These are phyloP conservation scores for Colletotrichum echinochloae DNA, from an alignment of 2,329 filamentous ascomycete genomes.

Conservation along the genomic window DNA sequence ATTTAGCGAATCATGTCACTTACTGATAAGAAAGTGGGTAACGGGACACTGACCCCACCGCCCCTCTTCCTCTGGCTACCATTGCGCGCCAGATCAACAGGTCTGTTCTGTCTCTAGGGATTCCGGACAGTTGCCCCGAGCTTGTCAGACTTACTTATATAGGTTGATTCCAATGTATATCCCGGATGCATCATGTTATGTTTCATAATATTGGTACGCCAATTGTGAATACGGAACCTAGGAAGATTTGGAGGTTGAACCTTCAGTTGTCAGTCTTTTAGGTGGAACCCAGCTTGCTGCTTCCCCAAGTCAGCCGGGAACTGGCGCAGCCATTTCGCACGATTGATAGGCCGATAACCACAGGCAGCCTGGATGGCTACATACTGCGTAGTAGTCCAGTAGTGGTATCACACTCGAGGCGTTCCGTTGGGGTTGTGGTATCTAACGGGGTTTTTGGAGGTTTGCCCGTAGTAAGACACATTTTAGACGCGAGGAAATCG, in stretches of 20 bases:
- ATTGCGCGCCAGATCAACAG: background rate
- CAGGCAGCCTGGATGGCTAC: slow-evolving; percentile 10
- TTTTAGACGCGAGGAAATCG: slow-evolving; percentile 7
- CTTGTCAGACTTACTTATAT: background rate
- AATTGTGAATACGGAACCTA: background rate
- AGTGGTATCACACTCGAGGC: background rate
- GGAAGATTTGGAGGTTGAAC: background rate
- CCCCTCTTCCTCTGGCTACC: background rate
- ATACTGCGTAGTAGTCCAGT: background rate
- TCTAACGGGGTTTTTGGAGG: background rate
- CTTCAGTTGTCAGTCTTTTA: too few species aligned
- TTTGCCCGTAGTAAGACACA: background rate
- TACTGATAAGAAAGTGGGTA: slow-evolving; percentile 28
- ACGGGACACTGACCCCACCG: background rate
- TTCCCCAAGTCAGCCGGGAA: slow-evolving; percentile 16
- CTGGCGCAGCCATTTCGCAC: slow-evolving; percentile 28
- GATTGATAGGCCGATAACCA: slow-evolving; percentile 35
- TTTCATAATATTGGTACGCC: too few species aligned
- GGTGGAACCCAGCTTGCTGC: slow-evolving; percentile 12
- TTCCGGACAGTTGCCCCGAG: background rate
- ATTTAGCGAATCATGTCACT: slow-evolving; percentile 39
- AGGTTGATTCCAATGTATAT: background rate
- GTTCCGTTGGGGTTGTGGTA: slow-evolving; percentile 17
- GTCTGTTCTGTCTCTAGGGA: too few species aligned
- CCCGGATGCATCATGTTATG: background rate